Evolutionary conservation across 2,329 filamentous ascomycete genomes (phyloP), one percentile per base, ranked within the genome.

Genomic region (Epichloe aotearoae): DNA sequence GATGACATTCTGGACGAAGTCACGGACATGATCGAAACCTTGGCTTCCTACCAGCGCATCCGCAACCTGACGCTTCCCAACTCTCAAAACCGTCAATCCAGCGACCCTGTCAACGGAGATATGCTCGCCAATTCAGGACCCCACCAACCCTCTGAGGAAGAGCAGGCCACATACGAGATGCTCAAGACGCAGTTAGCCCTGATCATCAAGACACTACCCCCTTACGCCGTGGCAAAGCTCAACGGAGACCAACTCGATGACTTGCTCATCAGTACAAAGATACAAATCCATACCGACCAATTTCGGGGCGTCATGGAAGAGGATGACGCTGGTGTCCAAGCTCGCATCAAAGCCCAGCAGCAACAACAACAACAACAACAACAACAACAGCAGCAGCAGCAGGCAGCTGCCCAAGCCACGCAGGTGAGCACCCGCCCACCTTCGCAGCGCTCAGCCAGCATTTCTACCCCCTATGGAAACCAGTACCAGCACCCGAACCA

Each of bases 221-320:
- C 89, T 1, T 93, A 88, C 62, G 86, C 86, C 1, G 85, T 95
- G 23, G 83, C 89, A 5, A 91, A 93, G 60, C 72, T 95, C 54
- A 84, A 94, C 59, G 88, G 88, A 10, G 85, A 94, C 62, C 86
- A 89, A 64, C 69, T 95, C n/a, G 84, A 83, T 33, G 86, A 89
- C 52, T 72, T 95, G 46, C 83, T 87, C 55, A 84, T 95, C 62
- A 91, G 84, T 68, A 87, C 82, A 44, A 88, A 82, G 62, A 77
- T 95, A 19, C 70, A 88, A 53, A 73, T 94, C 45, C 80, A 86
- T 53, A 81, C 77, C 6, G 81, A 84, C 48, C 81, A 88, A 59
- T 86, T 86, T 64, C 79, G 77, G 55, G 89, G 89, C 4, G 80
- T 84, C 4, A 83, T 94, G 79, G 88, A 94, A 58, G 87, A 91